A percentile compares a stretch with the other conserved stretches of the same genome.
These are phyloP conservation scores for Cyberlindnera mycetangii DNA, from an alignment of 805 yeast species.

Conservation along the genomic window DNA sequence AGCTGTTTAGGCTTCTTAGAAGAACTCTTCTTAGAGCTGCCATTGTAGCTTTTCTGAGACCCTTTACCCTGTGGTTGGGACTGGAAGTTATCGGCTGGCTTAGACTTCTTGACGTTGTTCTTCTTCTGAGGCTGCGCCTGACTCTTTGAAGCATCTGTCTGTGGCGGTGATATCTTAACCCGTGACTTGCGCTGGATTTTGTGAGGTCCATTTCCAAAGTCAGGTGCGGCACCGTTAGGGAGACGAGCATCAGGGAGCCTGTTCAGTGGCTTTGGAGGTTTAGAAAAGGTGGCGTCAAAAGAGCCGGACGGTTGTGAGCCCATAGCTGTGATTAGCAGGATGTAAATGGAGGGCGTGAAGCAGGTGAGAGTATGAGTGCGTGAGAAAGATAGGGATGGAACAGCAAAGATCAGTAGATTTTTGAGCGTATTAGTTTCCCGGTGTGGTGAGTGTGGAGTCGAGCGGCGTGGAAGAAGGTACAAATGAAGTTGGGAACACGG, in stretches of 20 bases:
- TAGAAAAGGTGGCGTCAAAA: constrained; percentile 4
- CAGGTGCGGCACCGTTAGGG: constrained; percentile 7
- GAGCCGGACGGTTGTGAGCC: constrained; percentile 4
- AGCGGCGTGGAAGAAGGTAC: not conserved
- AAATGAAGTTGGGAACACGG: not conserved
- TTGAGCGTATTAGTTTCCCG: too few relatives aligned
- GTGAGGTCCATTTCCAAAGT: constrained; percentile 4
- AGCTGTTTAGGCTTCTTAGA: not conserved
- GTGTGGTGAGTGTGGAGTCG: too few relatives aligned
- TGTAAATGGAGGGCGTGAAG: too few relatives aligned
- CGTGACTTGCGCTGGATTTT: not conserved
- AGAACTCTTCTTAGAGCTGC: not conserved
- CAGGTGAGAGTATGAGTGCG: too few relatives aligned
- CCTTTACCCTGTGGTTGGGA: not conserved
- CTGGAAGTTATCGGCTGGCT: not conserved
- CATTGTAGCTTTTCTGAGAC: not conserved
- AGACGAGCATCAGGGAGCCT: constrained; percentile 6
- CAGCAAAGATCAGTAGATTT: too few relatives aligned
- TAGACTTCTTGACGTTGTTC: not conserved
- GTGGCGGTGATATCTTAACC: not conserved
- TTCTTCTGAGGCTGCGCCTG: not conserved
- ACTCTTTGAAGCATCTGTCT: not conserved
- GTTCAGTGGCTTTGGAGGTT: not conserved
- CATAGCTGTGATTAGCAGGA: not conserved
- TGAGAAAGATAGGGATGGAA: too few relatives aligned